Conservation (phyloP, 2,329 filamentous ascomycete species). For the Cryphonectria naterciae region DNA sequence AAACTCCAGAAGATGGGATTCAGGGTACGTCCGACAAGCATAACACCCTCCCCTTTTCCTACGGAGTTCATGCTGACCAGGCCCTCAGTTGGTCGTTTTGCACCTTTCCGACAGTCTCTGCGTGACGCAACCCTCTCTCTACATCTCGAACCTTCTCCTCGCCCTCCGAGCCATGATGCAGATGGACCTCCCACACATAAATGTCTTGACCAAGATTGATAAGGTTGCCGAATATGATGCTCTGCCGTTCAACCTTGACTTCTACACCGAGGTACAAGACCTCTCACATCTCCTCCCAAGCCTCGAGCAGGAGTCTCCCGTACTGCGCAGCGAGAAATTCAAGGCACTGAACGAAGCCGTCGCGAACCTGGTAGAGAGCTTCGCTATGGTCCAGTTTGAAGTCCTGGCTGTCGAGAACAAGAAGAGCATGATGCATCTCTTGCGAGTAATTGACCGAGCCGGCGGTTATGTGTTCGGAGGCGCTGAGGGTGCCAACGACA, state of each 20-base stretch:
- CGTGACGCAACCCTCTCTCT: slow-evolving; percentile 89
- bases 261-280: slow-evolving; percentile 96
- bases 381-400: slow-evolving; percentile 88
- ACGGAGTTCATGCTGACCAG: not conserved
- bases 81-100: slow-evolving; percentile 78
- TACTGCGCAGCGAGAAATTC: slow-evolving; percentile 74
- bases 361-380: slow-evolving; percentile 83
- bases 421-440: slow-evolving; percentile 90
- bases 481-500: slow-evolving; percentile 90
- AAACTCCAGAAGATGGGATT: slow-evolving; percentile 89
- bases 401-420: slow-evolving; percentile 96
- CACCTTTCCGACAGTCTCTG: slow-evolving; percentile 95
- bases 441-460: slow-evolving; percentile 88
- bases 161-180: slow-evolving; percentile 96
- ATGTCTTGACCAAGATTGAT: slow-evolving; percentile 97
- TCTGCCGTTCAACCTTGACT: slow-evolving; percentile 93
- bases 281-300: slow-evolving; percentile 81
- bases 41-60: slow-evolving; percentile 14
- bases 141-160: slow-evolving; percentile 90
- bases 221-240: slow-evolving; percentile 84
- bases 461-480: slow-evolving; percentile 91
- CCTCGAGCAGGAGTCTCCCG: slow-evolving; percentile 77
- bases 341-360: slow-evolving; percentile 84
- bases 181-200: slow-evolving; percentile 94
- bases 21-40: slow-evolving; percentile 64